These are phyloP conservation scores for Calocera viscosa DNA, from an alignment of 768 basidiomycete species.

Conservation along the genomic window DNA sequence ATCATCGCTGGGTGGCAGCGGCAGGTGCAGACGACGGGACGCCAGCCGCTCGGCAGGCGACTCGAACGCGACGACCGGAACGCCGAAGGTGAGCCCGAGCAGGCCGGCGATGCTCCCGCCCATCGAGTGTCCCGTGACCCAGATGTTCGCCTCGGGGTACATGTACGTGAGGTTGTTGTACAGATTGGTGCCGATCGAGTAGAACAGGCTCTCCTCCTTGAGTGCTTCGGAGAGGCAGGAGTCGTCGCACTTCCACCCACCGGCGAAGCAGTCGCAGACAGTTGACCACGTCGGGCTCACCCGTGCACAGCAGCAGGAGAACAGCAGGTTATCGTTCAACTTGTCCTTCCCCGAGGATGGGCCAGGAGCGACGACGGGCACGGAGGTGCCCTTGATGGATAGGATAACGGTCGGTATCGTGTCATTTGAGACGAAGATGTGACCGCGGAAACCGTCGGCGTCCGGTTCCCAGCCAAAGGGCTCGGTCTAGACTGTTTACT, in stretches of 20 bases:
- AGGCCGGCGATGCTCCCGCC: constrained; percentile 79
- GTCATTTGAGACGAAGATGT: constrained; percentile 74
- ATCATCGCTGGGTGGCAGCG: constrained; percentile 54
- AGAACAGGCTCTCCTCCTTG: constrained; percentile 73
- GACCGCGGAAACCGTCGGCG: constrained; percentile 84
- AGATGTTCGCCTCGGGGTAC: constrained; percentile 82
- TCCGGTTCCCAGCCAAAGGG: constrained; percentile 86
- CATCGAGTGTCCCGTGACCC: constrained; percentile 75
- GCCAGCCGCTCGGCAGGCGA: constrained; percentile 77
- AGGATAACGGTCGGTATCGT: constrained; percentile 70
- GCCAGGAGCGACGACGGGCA: constrained; percentile 54
- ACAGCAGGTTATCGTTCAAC: constrained; percentile 87
- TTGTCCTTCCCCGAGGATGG: constrained; percentile 82
- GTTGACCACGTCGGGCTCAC: constrained; percentile 91
- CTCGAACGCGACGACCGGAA: constrained; percentile 82
- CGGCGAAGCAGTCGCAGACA: constrained; percentile 77
- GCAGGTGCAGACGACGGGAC: constrained; percentile 70
- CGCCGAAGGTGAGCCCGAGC: constrained; percentile 82
- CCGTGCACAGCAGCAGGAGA: constrained; percentile 88
- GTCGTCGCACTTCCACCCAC: constrained; percentile 63
- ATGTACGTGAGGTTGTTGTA: constrained; percentile 86
- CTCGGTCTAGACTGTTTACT: constrained; percentile 32
- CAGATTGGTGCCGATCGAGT: constrained; percentile 76
- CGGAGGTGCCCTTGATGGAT: constrained; percentile 88
- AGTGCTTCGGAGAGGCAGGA: constrained; percentile 69